Percentiles rank a stretch among this genome's conserved stretches.
These are phyloP conservation scores for Clavispora phyllophila DNA, from an alignment of 805 yeast species.

Conservation along the genomic window DNA sequence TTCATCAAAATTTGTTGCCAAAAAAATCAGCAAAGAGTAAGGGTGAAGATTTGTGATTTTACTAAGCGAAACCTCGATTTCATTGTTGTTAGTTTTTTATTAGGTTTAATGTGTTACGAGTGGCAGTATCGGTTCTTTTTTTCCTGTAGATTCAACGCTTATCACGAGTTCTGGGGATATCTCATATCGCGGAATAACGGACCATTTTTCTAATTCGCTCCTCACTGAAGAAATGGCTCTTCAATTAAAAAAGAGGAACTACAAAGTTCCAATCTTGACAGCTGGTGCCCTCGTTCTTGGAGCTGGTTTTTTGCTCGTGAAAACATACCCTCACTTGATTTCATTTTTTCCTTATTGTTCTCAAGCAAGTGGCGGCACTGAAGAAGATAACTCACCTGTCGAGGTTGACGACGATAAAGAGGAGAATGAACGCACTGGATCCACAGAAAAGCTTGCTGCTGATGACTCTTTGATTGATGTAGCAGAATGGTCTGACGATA, in stretches of 20 bases:
- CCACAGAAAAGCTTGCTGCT: neutral
- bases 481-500: constrained; percentile 30
- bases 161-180: neutral
- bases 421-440: neutral
- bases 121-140: constrained; percentile 12
- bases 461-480: constrained; percentile 24
- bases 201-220: constrained; percentile 16
- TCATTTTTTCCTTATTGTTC: constrained; percentile 14
- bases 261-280: constrained; percentile 19
- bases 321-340: constrained; percentile 49
- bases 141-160: constrained; percentile 6
- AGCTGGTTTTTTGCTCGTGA: constrained; percentile 36
- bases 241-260: constrained; percentile 16
- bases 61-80: neutral
- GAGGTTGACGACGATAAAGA: constrained; percentile 8
- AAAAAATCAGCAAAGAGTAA: constrained; percentile 1
- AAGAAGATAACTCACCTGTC: constrained; percentile 23
- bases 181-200: neutral
- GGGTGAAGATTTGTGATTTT: neutral
- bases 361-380: constrained; percentile 5
- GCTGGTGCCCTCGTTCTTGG: constrained; percentile 42
- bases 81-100: constrained; percentile 15
- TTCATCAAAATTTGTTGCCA: constrained; percentile 88
- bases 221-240: constrained; percentile 15
- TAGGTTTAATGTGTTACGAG: constrained; percentile 13